Conservation (phyloP, 129 eudicot genomes). For the Deinandra increscens region DNA sequence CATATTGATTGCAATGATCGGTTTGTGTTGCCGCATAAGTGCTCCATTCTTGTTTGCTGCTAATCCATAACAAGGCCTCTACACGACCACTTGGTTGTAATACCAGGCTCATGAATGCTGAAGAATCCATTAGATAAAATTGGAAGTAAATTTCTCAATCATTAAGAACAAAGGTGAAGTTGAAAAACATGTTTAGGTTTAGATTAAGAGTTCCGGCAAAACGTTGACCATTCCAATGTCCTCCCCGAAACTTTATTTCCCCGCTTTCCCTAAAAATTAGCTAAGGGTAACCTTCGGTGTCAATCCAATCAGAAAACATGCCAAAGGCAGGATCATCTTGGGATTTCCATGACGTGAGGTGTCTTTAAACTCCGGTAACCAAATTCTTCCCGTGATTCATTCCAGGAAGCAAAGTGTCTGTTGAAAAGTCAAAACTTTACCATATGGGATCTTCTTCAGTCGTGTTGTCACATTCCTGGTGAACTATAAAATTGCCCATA, state of each 20-base stretch:
- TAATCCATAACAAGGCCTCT: constrained; percentile 9
- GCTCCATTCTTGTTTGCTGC: background rate
- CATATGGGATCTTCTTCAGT: background rate
- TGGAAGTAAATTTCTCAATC: constrained; percentile 16
- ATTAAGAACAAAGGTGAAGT: constrained; percentile 4
- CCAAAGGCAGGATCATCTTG: background rate
- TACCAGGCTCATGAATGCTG: background rate
- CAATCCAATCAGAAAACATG: background rate
- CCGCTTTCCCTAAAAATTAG: background rate
- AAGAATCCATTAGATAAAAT: background rate
- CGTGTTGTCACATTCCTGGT: background rate
- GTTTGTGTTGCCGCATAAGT: background rate
- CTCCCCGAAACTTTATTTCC: background rate
- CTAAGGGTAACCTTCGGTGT: background rate
- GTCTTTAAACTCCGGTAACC: background rate
- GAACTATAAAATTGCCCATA: constrained; percentile 32
- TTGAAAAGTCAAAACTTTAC: background rate
- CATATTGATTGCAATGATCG: constrained; percentile 24
- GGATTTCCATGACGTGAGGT: background rate
- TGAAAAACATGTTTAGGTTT: background rate
- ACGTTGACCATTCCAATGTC: constrained; percentile 41
- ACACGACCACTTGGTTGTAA: background rate
- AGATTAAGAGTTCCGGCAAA: constrained; percentile 26
- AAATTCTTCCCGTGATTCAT: background rate
- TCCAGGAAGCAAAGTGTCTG: background rate